Evolutionary conservation across 1,284 basidiomycete species (phyloP).

Genomic region (Apiotrichum sp.): DNA sequence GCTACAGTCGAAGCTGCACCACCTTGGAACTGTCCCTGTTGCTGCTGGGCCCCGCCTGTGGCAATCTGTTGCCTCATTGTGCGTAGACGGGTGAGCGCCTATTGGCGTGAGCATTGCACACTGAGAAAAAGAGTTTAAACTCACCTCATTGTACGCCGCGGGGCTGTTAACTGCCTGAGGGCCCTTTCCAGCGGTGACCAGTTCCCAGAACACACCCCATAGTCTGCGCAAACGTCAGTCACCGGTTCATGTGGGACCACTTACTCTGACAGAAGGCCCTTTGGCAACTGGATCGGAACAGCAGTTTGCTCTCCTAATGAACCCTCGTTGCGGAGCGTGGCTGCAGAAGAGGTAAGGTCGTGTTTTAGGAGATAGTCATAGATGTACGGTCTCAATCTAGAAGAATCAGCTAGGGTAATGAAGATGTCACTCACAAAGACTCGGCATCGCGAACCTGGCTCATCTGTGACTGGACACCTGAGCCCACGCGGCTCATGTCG

Average conservation of each 20-base stretch:
- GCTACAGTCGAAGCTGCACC: conserved; percentile 1
- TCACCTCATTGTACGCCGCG: conserved; percentile 41
- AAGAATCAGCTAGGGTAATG: conserved; percentile 20
- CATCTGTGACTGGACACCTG: conserved; percentile 24
- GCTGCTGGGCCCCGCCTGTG: conserved; percentile 8
- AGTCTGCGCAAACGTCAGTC: conserved; percentile 24
- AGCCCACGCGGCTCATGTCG: conserved; percentile 32
- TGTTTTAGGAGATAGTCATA: conserved; percentile 44
- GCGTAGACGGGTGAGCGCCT: conserved; percentile 37
- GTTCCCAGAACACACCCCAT: conserved; percentile 49
- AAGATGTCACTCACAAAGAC: conserved; percentile 33
- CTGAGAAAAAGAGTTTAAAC: conserved; percentile 4
- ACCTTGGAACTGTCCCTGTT: conserved; percentile 12
- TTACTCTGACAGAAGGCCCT: conserved; percentile 47
- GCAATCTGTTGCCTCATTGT: conserved; percentile 6
- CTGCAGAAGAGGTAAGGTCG: conserved; percentile 33
- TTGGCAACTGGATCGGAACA: conserved; percentile 43
- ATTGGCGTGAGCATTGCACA: conserved; percentile 12
- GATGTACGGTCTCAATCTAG: conserved; percentile 42
- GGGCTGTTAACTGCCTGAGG: conserved; percentile 39
- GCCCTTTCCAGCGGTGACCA: conserved; percentile 44
- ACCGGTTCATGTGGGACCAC: conserved; percentile 10
- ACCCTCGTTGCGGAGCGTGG: conserved; percentile 39
- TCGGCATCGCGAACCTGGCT: conserved; percentile 24
- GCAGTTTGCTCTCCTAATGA: conserved; percentile 34